phyloP scores from a whole-genome alignment of 768 basidiomycete genomes.

The Cystobasidium onofrii region DNA sequence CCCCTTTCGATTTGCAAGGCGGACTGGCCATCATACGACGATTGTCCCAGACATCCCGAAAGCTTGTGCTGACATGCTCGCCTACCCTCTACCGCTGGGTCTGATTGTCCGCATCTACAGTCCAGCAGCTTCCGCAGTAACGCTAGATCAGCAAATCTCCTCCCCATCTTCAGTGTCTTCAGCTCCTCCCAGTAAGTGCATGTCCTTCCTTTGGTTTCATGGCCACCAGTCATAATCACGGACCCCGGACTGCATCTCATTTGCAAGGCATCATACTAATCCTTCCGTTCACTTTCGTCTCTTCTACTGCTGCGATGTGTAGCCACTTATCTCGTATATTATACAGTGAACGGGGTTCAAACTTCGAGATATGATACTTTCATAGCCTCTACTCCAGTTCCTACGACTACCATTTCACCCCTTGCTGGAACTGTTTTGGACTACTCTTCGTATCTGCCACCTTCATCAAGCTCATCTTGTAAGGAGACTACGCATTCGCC shows the following conservation, averaged over 20 bases:
- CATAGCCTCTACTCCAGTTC: background rate
- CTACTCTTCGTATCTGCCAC: constrained; percentile 3
- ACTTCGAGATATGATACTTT: constrained; percentile 13
- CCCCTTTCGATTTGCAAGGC: too few species aligned
- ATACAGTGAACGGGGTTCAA: constrained; percentile 7
- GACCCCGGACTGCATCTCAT: too few species aligned
- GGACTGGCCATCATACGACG: too few species aligned
- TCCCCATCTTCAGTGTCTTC: background rate
- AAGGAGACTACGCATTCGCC: too few species aligned
- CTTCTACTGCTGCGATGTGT: background rate
- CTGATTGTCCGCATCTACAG: background rate
- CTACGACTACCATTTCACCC: background rate
- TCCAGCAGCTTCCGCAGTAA: background rate
- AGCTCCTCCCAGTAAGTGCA: constrained; percentile 9
- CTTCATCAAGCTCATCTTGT: background rate
- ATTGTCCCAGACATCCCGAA: too few species aligned
- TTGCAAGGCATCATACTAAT: too few species aligned
- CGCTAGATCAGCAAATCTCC: background rate
- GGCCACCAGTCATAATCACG: too few species aligned
- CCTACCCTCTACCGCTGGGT: too few species aligned
- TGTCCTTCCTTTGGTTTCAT: background rate
- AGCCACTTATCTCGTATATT: constrained; percentile 23
- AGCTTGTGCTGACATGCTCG: too few species aligned
- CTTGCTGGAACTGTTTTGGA: background rate
- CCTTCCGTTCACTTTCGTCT: background rate